Percentiles rank a stretch among this genome's conserved stretches.
Evolutionary conservation across 768 basidiomycete species (phyloP).

Genomic region (Phaeotremella fagi): DNA sequence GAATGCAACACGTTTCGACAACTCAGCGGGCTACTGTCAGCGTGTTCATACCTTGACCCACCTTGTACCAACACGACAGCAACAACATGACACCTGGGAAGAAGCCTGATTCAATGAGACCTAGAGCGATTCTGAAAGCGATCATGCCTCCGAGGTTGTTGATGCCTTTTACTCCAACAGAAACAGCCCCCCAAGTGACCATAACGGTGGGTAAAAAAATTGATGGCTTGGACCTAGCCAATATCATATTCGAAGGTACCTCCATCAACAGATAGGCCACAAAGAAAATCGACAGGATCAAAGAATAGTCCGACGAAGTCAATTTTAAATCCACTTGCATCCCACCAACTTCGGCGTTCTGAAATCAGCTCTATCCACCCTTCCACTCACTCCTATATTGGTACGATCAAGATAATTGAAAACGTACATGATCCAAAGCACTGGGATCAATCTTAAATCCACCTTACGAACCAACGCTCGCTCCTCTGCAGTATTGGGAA

Average conservation of each 20-base stretch:
- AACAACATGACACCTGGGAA: slow-evolving; percentile 38
- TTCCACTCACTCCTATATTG: slow-evolving; percentile 38
- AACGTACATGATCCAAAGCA: slow-evolving; percentile 42
- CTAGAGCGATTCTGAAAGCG: slow-evolving; percentile 55
- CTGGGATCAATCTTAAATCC: slow-evolving; percentile 33
- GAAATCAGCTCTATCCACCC: background rate
- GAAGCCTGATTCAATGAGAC: slow-evolving; percentile 47
- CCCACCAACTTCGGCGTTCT: slow-evolving; percentile 45
- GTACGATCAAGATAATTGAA: slow-evolving; percentile 41
- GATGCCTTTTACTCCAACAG: slow-evolving; percentile 44
- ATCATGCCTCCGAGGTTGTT: slow-evolving; percentile 59
- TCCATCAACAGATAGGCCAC: slow-evolving; percentile 46
- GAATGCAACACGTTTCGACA: slow-evolving; percentile 45
- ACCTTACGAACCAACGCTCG: slow-evolving; percentile 42
- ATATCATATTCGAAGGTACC: slow-evolving; percentile 44
- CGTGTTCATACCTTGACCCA: too few relatives aligned
- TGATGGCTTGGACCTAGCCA: slow-evolving; percentile 35
- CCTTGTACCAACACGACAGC: slow-evolving; percentile 43
- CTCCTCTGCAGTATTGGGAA: slow-evolving; percentile 36
- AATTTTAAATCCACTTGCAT: slow-evolving; percentile 40
- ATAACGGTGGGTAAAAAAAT: slow-evolving; percentile 41
- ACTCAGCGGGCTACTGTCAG: slow-evolving; percentile 35
- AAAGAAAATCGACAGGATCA: slow-evolving; percentile 49
- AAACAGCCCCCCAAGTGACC: slow-evolving; percentile 41
- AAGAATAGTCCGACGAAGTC: slow-evolving; percentile 42